Conservation (phyloP, 169 alveolate genomes). For the Miamiensis avidus region DNA sequence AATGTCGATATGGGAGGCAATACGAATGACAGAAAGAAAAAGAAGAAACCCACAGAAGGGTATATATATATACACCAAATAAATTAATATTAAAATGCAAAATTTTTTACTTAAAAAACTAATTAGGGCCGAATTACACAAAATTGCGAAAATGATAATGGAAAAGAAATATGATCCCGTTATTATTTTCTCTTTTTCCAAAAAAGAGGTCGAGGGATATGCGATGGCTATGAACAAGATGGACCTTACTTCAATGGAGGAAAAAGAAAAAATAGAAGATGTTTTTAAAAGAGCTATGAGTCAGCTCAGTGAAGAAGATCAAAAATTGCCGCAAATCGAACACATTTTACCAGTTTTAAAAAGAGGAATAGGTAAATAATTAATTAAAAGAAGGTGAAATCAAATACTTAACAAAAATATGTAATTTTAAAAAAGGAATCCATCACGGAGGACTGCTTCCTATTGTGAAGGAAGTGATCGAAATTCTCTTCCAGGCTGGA, state of each 20-base stretch:
- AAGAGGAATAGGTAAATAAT: conserved; percentile 95
- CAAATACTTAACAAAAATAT: no score
- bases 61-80: conserved; percentile 11
- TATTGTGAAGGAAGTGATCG: conserved; percentile 96
- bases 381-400: no score
- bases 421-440: no score
- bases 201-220: conserved; percentile 96
- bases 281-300: conserved; percentile 96
- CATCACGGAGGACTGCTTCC: conserved; percentile 99
- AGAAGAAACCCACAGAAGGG: conserved; percentile 53
- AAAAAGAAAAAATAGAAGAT: conserved; percentile 91
- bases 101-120: conserved; percentile 26
- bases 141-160: conserved; percentile 93
- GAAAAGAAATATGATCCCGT: conserved; percentile 93
- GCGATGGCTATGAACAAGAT: conserved; percentile 90
- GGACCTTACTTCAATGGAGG: conserved; percentile 85
- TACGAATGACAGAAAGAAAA: conserved; percentile 49
- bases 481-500: conserved; percentile 96
- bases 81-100: not conserved
- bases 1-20: conserved; percentile 69
- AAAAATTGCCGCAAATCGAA: conserved; percentile 92
- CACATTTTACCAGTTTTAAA: conserved; percentile 91
- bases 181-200: conserved; percentile 96
- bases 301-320: conserved; percentile 96
- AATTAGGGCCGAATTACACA: conserved; percentile 85